Evolutionary conservation across 2,329 filamentous ascomycete genomes (phyloP).

Genomic region (Amesomyces nigricolor): DNA sequence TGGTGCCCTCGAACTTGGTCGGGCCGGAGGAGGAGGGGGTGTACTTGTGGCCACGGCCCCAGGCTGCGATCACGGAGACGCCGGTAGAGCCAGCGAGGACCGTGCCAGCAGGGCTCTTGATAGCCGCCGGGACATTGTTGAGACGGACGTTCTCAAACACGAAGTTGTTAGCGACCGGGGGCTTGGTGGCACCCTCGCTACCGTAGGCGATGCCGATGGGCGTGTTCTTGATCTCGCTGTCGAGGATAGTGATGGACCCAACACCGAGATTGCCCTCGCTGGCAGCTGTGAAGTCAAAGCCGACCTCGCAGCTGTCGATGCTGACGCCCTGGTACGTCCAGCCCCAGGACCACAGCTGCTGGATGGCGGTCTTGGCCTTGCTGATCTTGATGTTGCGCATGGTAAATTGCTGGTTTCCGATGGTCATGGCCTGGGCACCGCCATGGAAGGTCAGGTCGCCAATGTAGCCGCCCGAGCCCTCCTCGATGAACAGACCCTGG

Average conservation of each 20-base stretch:
- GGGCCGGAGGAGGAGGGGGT: constrained; percentile 32
- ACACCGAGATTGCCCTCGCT: constrained; percentile 49
- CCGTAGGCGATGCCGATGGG: constrained; percentile 56
- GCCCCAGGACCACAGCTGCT: constrained; percentile 71
- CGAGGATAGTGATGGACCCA: constrained; percentile 67
- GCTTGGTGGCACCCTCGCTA: constrained; percentile 26
- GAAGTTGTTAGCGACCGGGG: constrained; percentile 37
- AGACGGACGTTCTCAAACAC: constrained; percentile 46
- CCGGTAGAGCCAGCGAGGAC: constrained; percentile 51
- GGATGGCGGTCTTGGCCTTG: constrained; percentile 59
- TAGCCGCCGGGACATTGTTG: constrained; percentile 36
- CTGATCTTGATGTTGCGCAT: constrained; percentile 63
- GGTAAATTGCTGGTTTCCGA: constrained; percentile 65
- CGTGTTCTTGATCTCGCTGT: constrained; percentile 65
- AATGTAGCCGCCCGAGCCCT: constrained; percentile 61
- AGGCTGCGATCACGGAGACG: constrained; percentile 46
- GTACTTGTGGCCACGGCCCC: constrained; percentile 63
- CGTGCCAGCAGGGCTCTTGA: constrained; percentile 39
- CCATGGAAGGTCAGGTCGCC: constrained; percentile 65
- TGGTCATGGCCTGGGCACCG: constrained; percentile 49
- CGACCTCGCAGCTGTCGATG: constrained; percentile 59
- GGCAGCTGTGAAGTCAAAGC: constrained; percentile 59
- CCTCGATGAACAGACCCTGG: constrained; percentile 54
- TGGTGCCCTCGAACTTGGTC: constrained; percentile 41
- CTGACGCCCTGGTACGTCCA: constrained; percentile 65